Percentiles rank a stretch among this genome's conserved stretches.
Evolutionary conservation across 2,329 filamentous ascomycete species (phyloP).

Genomic region (Lecanicillium sp.): DNA sequence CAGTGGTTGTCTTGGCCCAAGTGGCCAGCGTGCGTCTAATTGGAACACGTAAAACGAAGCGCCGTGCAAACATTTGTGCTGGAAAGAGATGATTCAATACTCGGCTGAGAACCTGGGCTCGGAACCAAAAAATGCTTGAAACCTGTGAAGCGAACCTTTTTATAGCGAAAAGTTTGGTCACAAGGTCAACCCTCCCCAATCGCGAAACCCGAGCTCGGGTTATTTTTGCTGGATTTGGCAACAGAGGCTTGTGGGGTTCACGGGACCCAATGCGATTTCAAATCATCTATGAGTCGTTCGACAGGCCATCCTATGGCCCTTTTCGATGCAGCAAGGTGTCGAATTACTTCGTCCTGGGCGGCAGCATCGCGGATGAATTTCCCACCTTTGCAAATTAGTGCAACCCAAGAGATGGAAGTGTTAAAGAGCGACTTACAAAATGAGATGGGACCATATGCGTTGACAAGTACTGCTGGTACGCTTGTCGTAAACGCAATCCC

Average conservation of each 20-base stretch:
- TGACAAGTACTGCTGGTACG: conserved; percentile 33
- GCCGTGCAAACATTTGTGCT: too few relatives aligned
- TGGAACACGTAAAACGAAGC: too few relatives aligned
- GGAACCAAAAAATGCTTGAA: too few relatives aligned
- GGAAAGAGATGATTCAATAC: too few relatives aligned
- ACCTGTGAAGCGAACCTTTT: background rate
- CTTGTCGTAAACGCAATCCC: conserved; percentile 36
- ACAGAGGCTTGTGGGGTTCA: background rate
- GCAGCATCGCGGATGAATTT: conserved; percentile 19
- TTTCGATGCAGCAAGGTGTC: conserved; percentile 24
- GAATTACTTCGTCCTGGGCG: conserved; percentile 22
- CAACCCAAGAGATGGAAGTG: background rate
- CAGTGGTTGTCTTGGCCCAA: conserved; percentile 1
- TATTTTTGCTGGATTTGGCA: conserved; percentile 11
- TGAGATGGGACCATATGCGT: conserved; percentile 38
- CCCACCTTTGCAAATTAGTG: conserved; percentile 15
- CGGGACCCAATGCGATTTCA: conserved; percentile 19
- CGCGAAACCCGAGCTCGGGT: conserved; percentile 22
- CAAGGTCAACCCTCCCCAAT: background rate
- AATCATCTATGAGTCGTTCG: conserved; percentile 21
- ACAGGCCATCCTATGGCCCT: conserved; percentile 30
- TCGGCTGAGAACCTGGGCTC: too few relatives aligned
- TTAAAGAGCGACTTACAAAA: conserved; percentile 26
- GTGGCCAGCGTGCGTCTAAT: conserved; percentile 5
- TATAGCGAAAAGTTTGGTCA: background rate